Base-by-base conservation (phyloP, 805 yeast species). In the Pichia phayaonensis region DNA sequence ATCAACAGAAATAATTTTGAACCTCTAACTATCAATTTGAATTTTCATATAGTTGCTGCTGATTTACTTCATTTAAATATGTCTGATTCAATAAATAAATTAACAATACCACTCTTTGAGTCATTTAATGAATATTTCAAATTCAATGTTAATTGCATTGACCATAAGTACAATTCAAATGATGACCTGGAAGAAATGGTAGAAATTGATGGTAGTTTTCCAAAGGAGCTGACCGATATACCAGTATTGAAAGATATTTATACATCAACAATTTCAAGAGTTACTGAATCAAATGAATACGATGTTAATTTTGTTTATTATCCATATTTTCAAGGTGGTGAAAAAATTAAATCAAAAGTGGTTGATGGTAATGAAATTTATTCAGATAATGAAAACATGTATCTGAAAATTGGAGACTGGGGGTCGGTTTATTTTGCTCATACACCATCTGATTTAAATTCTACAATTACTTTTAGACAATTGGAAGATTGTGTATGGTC, bases 351-450 rank as follows among this genome's bases (percentile, higher is more conserved):
- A 13, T 38, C 52, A 13, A 55, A 54, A 38, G 39, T 22, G 2
- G 53, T 62, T 22, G 61, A 59, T 40, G 53, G 47, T 6, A 45
- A 45, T 12, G 29, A 38, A 4, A 29, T 59, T 4, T 60, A 59
- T 42, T 50, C 61, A 1, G 26, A 46, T 8, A 20, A 41, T 7
- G 63, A 58, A 40, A 64, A 63, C 46, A 54, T 58, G 2, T 50
- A 50, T 44, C 27, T 59, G 12, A 40, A 43, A 20, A 54, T 66
- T 12, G 50, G 44, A 3, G 23, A 51, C 13, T 61, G 64, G 64
- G 68, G 69, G 2, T 47, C 56, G 0, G 45, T 65, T 10, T 66
- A 65, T 46, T 64, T 65, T 45, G 56, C 62, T 1, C 63, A 61
- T 47, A 16, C 48, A 10, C 51, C 49, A 4, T 12, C 15, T 1